A percentile compares a stretch with the other conserved stretches of the same genome.
Conservation (phyloP, 805 yeast species). For the Komagataella populi region DNA sequence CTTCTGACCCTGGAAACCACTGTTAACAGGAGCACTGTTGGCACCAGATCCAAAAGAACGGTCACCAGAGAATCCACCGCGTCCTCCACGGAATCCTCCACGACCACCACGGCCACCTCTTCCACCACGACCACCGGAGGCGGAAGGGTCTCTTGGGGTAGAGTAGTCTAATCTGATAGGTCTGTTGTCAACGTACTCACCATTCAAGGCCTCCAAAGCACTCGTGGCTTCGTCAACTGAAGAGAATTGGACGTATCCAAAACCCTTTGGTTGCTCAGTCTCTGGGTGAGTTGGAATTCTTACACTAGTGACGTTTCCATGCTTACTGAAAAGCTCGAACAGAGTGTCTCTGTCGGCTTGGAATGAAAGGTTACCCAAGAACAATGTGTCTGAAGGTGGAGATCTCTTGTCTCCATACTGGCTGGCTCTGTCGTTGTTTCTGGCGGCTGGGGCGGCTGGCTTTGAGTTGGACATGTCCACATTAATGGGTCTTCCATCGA, state of each 20-base stretch:
- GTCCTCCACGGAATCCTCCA: conserved; percentile 27
- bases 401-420: conserved; percentile 85
- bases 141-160: conserved; percentile 63
- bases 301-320: conserved; percentile 77
- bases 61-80: conserved; percentile 24
- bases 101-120: conserved; percentile 23
- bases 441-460: conserved; percentile 40
- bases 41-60: conserved; percentile 37
- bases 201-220: conserved; percentile 79
- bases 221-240: conserved; percentile 81
- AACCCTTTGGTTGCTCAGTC: conserved; percentile 97
- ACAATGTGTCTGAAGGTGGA: conserved; percentile 89
- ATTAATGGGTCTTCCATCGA: conserved; percentile 95
- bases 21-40: conserved; percentile 46
- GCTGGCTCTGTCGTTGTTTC: conserved; percentile 66
- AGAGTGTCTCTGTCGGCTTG: conserved; percentile 71
- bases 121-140: conserved; percentile 14
- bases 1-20: conserved; percentile 74
- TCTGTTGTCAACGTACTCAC: conserved; percentile 82
- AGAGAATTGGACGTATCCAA: conserved; percentile 91
- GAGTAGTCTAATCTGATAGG: conserved; percentile 92
- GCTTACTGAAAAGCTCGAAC: conserved; percentile 56
- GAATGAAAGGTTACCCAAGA: conserved; percentile 93
- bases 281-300: conserved; percentile 98
- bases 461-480: conserved; percentile 82